phyloP scores from a whole-genome alignment of 73 alveolate genomes.

The Tetrahymena borealis region DNA sequence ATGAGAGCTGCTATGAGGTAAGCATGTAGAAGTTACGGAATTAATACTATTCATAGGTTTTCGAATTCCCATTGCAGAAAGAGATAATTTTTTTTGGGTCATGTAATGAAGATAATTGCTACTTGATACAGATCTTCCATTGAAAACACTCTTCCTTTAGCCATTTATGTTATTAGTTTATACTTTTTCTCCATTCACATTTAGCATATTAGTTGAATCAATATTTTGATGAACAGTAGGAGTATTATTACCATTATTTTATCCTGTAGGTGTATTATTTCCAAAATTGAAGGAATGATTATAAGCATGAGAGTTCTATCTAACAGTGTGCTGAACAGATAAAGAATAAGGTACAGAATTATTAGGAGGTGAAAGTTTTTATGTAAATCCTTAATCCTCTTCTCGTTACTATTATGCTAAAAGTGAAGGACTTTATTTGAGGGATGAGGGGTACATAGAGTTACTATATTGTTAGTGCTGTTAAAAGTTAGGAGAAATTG shows the following conservation, averaged over 20 bases:
- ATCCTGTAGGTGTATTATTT: not conserved
- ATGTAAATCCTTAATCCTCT: not conserved
- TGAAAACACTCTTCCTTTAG: not conserved
- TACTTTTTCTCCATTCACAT: not conserved
- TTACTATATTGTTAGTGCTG: not conserved
- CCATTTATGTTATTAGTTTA: not conserved
- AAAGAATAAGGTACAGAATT: not conserved
- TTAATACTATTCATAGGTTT: not conserved
- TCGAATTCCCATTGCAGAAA: not conserved
- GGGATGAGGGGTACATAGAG: not conserved
- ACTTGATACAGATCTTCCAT: not conserved
- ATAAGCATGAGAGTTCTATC: not conserved
- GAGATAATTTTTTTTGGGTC: not conserved
- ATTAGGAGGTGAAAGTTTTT: not conserved
- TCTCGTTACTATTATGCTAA: not conserved
- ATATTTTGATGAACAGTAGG: not conserved
- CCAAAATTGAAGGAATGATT: not conserved
- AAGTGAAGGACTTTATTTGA: not conserved
- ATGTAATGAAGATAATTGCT: not conserved
- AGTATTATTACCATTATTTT: not conserved
- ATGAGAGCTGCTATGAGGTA: not conserved
- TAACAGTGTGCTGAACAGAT: not conserved
- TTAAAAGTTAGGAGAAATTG: not conserved
- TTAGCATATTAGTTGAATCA: not conserved
- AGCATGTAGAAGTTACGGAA: not conserved